These are phyloP conservation scores for Rhynchosporium secalis DNA, from an alignment of 2,329 filamentous ascomycete species.

Conservation along the genomic window DNA sequence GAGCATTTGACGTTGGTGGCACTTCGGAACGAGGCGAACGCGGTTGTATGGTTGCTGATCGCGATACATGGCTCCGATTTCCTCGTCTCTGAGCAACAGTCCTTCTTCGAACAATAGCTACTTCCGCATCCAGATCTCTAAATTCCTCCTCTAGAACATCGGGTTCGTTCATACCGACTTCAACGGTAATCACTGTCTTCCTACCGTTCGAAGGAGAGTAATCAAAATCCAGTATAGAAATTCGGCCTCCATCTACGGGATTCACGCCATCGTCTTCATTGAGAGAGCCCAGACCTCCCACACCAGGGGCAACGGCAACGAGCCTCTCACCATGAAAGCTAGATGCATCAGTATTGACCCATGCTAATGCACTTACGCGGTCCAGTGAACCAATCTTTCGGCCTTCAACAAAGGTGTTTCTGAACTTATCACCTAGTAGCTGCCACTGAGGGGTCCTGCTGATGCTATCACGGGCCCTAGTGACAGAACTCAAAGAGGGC, in stretches of 20 bases:
- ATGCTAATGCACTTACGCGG: conserved; percentile 68
- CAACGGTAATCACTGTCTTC: conserved; percentile 63
- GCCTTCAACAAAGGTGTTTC: conserved; percentile 71
- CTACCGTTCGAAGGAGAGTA: conserved; percentile 58
- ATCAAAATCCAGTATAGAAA: conserved; percentile 74
- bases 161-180: conserved; percentile 69
- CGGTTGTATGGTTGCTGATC: conserved; percentile 47
- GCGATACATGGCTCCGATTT: conserved; percentile 49
- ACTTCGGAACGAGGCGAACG: conserved; percentile 24
- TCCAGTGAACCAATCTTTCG: conserved; percentile 63
- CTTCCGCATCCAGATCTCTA: conserved; percentile 73
- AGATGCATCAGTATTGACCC: conserved; percentile 60
- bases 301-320: conserved; percentile 71
- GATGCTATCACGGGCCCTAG: conserved; percentile 28
- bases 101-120: conserved; percentile 73
- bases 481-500: conserved; percentile 34
- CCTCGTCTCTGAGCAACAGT: conserved; percentile 65
- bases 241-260: conserved; percentile 75
- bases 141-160: conserved; percentile 72
- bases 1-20: conserved; percentile 33
- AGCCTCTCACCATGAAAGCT: conserved; percentile 56
- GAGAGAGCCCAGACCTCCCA: conserved; percentile 56
- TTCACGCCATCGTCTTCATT: conserved; percentile 69
- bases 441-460: conserved; percentile 64
- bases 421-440: conserved; percentile 63